phyloP scores from a whole-genome alignment of 805 yeast genomes.

The Ascoidea tarda region DNA sequence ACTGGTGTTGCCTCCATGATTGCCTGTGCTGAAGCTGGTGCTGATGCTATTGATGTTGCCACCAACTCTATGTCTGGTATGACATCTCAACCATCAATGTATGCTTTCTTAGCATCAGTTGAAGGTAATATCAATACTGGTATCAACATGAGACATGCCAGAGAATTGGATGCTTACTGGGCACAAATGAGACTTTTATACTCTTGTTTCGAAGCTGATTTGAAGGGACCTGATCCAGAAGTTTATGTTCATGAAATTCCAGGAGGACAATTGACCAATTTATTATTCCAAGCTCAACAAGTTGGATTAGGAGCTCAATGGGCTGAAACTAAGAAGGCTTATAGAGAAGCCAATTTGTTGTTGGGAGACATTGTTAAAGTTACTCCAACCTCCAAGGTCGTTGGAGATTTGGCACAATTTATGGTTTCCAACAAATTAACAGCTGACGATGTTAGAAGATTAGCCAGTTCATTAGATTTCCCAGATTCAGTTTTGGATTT shows the following conservation, averaged over 20 bases:
- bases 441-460: conserved; percentile 70
- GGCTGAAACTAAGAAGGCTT: conserved; percentile 91
- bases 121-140: conserved; percentile 78
- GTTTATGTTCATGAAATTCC: conserved; percentile 98
- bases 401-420: conserved; percentile 98
- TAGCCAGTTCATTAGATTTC: conserved; percentile 90
- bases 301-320: conserved; percentile 95
- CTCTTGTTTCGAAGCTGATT: conserved; percentile 95
- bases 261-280: conserved; percentile 97
- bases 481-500: conserved; percentile 97
- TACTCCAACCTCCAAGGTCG: conserved; percentile 99
- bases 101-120: conserved; percentile 82
- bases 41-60: conserved; percentile 96
- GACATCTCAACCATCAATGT: conserved; percentile 96
- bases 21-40: conserved; percentile 91
- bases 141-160: conserved; percentile 47
- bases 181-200: conserved; percentile 95
- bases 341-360: conserved; percentile 78
- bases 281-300: conserved; percentile 98
- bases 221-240: conserved; percentile 99
- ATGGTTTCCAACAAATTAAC: conserved; percentile 93
- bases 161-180: conserved; percentile 92
- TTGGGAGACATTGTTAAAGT: conserved; percentile 97
- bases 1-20: conserved; percentile 97
- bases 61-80: conserved; percentile 95